phyloP scores from a whole-genome alignment of 1,284 basidiomycete species.

The Tilletia indica region DNA sequence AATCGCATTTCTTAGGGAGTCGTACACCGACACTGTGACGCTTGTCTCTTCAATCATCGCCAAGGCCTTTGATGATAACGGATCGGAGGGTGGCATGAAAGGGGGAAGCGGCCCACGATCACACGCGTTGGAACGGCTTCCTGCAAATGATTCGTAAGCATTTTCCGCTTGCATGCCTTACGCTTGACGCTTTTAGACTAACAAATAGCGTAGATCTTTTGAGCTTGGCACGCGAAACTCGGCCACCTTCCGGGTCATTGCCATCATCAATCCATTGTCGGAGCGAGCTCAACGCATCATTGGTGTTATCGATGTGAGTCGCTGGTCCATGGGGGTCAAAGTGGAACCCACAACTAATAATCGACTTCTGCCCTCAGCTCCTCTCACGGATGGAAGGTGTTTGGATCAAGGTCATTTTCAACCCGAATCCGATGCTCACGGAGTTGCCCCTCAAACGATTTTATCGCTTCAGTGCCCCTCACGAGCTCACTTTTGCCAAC shows the following conservation, averaged over 20 bases:
- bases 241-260: conserved; percentile 71
- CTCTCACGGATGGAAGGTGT: conserved; percentile 35
- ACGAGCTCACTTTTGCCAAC: conserved; percentile 67
- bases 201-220: conserved; percentile 54
- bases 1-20: not conserved
- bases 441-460: conserved; percentile 91
- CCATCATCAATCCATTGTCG: conserved; percentile 80
- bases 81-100: conserved; percentile 20
- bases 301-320: conserved; percentile 59
- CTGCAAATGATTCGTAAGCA: conserved; percentile 9
- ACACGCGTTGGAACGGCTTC: not conserved
- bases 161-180: not conserved
- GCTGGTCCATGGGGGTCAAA: not conserved
- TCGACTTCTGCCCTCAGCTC: conserved; percentile 21
- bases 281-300: conserved; percentile 82
- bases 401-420: conserved; percentile 43
- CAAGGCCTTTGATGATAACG: conserved; percentile 27
- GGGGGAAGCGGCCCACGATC: not conserved
- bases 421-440: conserved; percentile 33
- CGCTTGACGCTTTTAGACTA: not conserved
- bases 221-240: conserved; percentile 67
- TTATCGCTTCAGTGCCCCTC: conserved; percentile 74
- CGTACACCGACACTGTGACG: conserved; percentile 16
- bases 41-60: conserved; percentile 28
- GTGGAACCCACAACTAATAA: not conserved